A percentile compares a stretch with the other conserved stretches of the same genome.
These are phyloP conservation scores for Rozella allomycis DNA, from an alignment of 371 early-diverging fungal species.

Conservation along the genomic window DNA sequence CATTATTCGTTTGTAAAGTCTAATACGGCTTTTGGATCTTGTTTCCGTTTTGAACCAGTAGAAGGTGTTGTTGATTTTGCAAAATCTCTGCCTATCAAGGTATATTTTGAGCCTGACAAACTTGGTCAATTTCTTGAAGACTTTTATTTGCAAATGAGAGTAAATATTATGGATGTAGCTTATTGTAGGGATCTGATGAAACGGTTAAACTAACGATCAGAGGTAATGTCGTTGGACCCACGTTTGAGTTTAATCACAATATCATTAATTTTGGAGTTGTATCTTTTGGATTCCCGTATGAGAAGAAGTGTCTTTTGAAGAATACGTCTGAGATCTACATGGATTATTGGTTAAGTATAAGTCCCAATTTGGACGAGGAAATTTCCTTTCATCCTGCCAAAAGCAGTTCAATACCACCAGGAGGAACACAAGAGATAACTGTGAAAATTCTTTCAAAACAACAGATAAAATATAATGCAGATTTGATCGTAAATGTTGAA, in stretches of 20 bases:
- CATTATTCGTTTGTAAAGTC: conserved; percentile 6
- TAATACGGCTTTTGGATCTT: conserved; percentile 12
- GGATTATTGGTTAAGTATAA: conserved; percentile 11
- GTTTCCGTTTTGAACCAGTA: conserved; percentile 17
- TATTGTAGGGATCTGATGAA: conserved; percentile 14
- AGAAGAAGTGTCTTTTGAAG: conserved; percentile 5
- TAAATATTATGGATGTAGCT: not conserved
- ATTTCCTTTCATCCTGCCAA: not conserved
- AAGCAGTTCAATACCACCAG: conserved; percentile 9
- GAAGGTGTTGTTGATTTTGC: conserved; percentile 13
- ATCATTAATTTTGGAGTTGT: conserved; percentile 14
- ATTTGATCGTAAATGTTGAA: conserved; percentile 16
- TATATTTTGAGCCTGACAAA: conserved; percentile 14
- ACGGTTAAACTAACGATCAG: conserved; percentile 9
- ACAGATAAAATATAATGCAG: conserved; percentile 7
- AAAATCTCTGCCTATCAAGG: conserved; percentile 11
- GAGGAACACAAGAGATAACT: conserved; percentile 3
- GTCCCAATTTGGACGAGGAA: not conserved
- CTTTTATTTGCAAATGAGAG: conserved; percentile 5
- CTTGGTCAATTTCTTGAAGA: conserved; percentile 22
- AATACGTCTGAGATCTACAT: conserved; percentile 27
- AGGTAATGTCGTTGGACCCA: conserved; percentile 26
- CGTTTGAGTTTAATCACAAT: conserved; percentile 15
- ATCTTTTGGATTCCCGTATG: conserved; percentile 14
- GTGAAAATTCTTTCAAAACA: conserved; percentile 12